These are phyloP conservation scores for Neurospora sp. DNA, from an alignment of 495 filamentous ascomycete species.

Conservation along the genomic window DNA sequence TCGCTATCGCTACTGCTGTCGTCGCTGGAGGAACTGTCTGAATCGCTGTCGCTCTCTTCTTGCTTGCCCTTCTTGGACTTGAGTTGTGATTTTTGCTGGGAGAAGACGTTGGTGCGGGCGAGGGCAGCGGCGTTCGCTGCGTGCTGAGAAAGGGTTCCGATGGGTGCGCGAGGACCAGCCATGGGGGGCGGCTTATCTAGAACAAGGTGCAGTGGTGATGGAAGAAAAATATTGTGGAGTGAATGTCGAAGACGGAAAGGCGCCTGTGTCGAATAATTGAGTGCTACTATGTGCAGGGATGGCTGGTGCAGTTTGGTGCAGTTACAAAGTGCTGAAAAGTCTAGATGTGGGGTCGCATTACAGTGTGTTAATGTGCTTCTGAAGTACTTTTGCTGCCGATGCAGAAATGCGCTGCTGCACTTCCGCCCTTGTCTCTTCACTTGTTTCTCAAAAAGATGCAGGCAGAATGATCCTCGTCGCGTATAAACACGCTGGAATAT, in stretches of 20 bases:
- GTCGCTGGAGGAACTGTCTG: constrained; percentile 5
- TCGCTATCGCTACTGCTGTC: constrained; percentile 23
- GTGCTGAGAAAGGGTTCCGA: constrained; percentile 23
- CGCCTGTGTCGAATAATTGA: not conserved
- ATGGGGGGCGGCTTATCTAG: constrained; percentile 10
- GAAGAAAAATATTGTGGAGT: not conserved
- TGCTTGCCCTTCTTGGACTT: constrained; percentile 13
- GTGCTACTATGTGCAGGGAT: not conserved
- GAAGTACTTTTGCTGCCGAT: not conserved
- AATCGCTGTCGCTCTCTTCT: constrained; percentile 9
- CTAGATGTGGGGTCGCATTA: not conserved
- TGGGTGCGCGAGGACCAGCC: constrained; percentile 24
- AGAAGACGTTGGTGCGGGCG: constrained; percentile 10
- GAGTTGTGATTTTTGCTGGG: constrained; percentile 10
- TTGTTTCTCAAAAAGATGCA: not conserved
- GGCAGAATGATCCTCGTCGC: not conserved
- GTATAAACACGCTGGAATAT: not conserved
- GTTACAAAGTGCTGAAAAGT: not conserved
- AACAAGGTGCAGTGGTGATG: not conserved
- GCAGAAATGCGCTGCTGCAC: not conserved
- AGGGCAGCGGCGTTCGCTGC: constrained; percentile 17
- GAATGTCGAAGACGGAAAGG: constrained; percentile 1
- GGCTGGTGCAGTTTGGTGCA: not conserved
- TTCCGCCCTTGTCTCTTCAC: not conserved
- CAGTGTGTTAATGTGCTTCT: not conserved